Evolutionary conservation across 768 basidiomycete genomes (phyloP).

Genomic region (Hygrophorus pudorinus): DNA sequence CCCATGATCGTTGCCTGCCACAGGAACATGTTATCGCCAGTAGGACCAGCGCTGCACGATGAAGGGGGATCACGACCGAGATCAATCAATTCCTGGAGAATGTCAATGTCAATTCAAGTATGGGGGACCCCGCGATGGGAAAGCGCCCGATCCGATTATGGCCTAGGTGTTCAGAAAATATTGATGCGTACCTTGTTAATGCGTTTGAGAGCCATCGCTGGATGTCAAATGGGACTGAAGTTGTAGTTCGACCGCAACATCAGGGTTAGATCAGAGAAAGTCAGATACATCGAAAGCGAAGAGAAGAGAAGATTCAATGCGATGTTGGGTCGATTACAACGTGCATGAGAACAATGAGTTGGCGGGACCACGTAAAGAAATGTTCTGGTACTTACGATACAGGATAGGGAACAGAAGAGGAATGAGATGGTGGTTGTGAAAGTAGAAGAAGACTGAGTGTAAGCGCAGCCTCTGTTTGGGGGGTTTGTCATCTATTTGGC

Average conservation of each 20-base stretch:
- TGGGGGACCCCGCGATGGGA: background rate
- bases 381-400: constrained; percentile 23
- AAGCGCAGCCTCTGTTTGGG: constrained; percentile 24
- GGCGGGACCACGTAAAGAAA: background rate
- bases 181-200: constrained; percentile 81
- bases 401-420: constrained; percentile 16
- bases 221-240: background rate
- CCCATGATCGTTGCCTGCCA: constrained; percentile 99
- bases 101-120: constrained; percentile 15
- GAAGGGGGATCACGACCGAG: constrained; percentile 99
- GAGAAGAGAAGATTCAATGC: constrained; percentile 14
- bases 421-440: constrained; percentile 36
- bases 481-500: constrained; percentile 30
- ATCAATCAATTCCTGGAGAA: constrained; percentile 87
- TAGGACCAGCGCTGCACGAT: constrained; percentile 98
- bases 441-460: constrained; percentile 36
- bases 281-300: constrained; percentile 22
- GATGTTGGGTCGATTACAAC: constrained; percentile 25
- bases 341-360: constrained; percentile 13
- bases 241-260: constrained; percentile 6
- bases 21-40: constrained; percentile 96
- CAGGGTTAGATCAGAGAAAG: constrained; percentile 30
- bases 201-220: constrained; percentile 89
- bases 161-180: constrained; percentile 8
- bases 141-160: constrained; percentile 1